phyloP scores from a whole-genome alignment of 768 basidiomycete species.

The Myochromella boudieri region DNA sequence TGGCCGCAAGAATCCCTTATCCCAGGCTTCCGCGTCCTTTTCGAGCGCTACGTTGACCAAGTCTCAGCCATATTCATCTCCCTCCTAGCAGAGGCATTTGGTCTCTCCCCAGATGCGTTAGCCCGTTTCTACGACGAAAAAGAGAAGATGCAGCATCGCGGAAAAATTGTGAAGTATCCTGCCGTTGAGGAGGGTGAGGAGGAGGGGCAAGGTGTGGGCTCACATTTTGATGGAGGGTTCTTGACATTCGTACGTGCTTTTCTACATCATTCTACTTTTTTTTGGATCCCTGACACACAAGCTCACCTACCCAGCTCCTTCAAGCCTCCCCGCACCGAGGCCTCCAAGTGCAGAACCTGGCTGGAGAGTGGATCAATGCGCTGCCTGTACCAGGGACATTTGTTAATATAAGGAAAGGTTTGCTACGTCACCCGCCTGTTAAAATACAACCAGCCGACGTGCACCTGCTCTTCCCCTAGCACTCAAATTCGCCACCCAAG shows the following conservation, averaged over 20 bases:
- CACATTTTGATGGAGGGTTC: conserved; percentile 83
- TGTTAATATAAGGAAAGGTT: conserved; percentile 81
- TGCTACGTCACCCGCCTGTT: not conserved
- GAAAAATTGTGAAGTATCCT: conserved; percentile 80
- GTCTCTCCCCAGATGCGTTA: conserved; percentile 59
- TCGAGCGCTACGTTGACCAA: conserved; percentile 58
- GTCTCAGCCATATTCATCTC: conserved; percentile 57
- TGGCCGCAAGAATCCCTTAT: conserved; percentile 75
- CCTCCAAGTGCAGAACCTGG: conserved; percentile 79
- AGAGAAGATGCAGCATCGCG: conserved; percentile 70
- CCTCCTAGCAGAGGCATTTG: conserved; percentile 69
- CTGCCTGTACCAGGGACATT: conserved; percentile 79
- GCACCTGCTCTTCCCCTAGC: conserved; percentile 36
- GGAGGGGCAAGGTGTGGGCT: conserved; percentile 75
- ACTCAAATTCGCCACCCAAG: conserved; percentile 74
- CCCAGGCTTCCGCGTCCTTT: conserved; percentile 63
- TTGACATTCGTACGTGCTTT: conserved; percentile 66
- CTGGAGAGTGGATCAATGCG: conserved; percentile 81
- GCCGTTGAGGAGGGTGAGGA: conserved; percentile 39
- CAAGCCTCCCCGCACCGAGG: conserved; percentile 79
- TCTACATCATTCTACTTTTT: not conserved
- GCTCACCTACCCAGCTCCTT: conserved; percentile 53
- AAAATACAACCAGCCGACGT: not conserved
- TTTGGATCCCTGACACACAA: not conserved
- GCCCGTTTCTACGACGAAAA: conserved; percentile 61